Base-by-base conservation (phyloP, 805 yeast genomes). In the Metschnikowia aberdeeniae region DNA sequence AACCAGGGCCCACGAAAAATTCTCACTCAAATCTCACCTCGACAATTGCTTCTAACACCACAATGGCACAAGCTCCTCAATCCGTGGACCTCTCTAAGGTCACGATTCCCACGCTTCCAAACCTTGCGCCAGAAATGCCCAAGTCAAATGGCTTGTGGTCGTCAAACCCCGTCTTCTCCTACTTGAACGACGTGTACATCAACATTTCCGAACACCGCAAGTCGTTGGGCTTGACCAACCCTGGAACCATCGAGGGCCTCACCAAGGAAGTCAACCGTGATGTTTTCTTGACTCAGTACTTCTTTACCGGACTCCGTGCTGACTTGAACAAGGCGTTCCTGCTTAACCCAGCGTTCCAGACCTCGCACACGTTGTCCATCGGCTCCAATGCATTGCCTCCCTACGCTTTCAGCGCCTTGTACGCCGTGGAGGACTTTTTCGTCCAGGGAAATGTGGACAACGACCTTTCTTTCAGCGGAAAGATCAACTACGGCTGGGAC, bases 281-380 rank as follows among this genome's bases (percentile, higher is more conserved):
- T 63, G 97, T 92, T 28, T 89, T 93, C 64, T 77, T 89, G 58
- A 81, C 79, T 62, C 95, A 89, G 64, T 86, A 87, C 73, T 82
- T 84, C 68, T 92, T 92, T 77, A 84, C 96, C 33, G 99, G 99
- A 48, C 78, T 93, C 61, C 86, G 96, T 66, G 99, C 98, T 46
- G 99, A 93, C 68, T 79, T 93, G 59, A 86, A 88, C 73, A 92
- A 92, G 77, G 88, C 90, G 11, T 89, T 93, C 63, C 72, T 86
- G 53, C 78, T 90, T 77, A 83, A 82, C 69, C 99, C 99, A 47
- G 90, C 88, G 47, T 93, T 93, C 84, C 98, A 93, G 77, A 86
- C 95, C 47, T 85, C 96, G 52, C 99, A 93, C 66, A 84, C 96
- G 49, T 85, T 93, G 62, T 77, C 95, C 33, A 75, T 88, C 55